phyloP scores from a whole-genome alignment of 1,284 basidiomycete genomes.

The Coniferiporia weirii region DNA sequence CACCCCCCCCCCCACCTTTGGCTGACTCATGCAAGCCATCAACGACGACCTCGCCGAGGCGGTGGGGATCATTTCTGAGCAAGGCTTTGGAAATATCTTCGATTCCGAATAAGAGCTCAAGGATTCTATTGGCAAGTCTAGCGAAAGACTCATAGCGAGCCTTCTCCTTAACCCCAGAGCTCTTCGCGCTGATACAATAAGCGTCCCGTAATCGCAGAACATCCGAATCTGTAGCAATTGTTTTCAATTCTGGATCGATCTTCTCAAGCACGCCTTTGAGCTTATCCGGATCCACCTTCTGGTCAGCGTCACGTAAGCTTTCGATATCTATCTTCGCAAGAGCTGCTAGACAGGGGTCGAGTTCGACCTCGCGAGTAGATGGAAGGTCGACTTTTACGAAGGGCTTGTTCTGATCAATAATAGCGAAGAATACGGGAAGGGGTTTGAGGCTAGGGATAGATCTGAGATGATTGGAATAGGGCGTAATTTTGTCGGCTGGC shows the following conservation, averaged over 20 bases:
- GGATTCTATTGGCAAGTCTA: neutral
- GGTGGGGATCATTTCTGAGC: neutral
- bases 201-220: neutral
- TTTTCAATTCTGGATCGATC: too few species aligned
- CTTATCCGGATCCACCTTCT: too few species aligned
- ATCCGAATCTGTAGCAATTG: neutral
- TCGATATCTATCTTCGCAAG: too few species aligned
- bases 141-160: neutral
- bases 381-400: neutral
- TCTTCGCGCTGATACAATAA: neutral
- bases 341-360: too few species aligned
- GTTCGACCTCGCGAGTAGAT: too few species aligned
- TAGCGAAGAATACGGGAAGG: too few species aligned
- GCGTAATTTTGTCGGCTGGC: too few species aligned
- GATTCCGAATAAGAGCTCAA: neutral
- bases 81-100: neutral
- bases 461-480: too few species aligned
- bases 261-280: too few species aligned
- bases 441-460: neutral
- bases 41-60: neutral
- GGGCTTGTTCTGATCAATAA: too few species aligned
- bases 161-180: neutral
- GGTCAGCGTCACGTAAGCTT: too few species aligned
- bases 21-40: neutral
- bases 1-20: neutral